These are phyloP conservation scores for Middelhovenomyces tepae DNA, from an alignment of 805 yeast species.

Conservation along the genomic window DNA sequence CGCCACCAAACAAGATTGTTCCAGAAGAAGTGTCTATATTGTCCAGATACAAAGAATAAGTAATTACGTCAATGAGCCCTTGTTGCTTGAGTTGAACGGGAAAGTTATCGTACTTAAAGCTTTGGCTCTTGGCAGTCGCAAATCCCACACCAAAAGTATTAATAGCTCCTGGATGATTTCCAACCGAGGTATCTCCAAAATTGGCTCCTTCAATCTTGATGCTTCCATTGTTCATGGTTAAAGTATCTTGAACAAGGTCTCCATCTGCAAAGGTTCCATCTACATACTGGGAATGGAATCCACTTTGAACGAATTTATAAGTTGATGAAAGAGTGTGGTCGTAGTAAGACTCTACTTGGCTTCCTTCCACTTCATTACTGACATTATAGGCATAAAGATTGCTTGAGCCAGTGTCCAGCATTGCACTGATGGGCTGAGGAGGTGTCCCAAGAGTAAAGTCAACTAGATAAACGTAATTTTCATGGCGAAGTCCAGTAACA, in stretches of 20 bases:
- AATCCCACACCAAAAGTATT: conserved; percentile 3
- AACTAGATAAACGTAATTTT: conserved; percentile 1
- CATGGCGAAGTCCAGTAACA: too few species aligned
- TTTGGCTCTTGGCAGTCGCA: conserved; percentile 5
- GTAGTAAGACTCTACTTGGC: conserved; percentile 4
- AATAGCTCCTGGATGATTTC: too few species aligned
- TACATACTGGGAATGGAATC: conserved; percentile 15
- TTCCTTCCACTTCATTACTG: neutral
- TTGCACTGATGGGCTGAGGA: conserved; percentile 41
- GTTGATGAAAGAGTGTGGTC: conserved; percentile 10
- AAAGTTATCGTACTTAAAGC: conserved; percentile 25
- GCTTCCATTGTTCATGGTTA: conserved; percentile 46
- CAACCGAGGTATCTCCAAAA: too few species aligned
- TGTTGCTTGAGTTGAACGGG: conserved; percentile 28
- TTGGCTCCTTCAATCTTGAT: conserved; percentile 44
- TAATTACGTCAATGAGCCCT: conserved; percentile 32
- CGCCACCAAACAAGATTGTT: conserved; percentile 25
- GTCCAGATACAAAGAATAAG: conserved; percentile 41
- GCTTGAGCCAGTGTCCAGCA: conserved; percentile 63
- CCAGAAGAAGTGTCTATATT: conserved; percentile 24
- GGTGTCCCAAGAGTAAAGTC: conserved; percentile 44
- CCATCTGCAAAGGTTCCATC: conserved; percentile 33
- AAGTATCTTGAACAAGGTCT: conserved; percentile 33
- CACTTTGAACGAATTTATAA: conserved; percentile 11
- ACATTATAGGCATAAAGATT: conserved; percentile 47